Conservation (phyloP, 225 moss, liverwort and hornwort genomes). For the Polytrichum commune region DNA sequence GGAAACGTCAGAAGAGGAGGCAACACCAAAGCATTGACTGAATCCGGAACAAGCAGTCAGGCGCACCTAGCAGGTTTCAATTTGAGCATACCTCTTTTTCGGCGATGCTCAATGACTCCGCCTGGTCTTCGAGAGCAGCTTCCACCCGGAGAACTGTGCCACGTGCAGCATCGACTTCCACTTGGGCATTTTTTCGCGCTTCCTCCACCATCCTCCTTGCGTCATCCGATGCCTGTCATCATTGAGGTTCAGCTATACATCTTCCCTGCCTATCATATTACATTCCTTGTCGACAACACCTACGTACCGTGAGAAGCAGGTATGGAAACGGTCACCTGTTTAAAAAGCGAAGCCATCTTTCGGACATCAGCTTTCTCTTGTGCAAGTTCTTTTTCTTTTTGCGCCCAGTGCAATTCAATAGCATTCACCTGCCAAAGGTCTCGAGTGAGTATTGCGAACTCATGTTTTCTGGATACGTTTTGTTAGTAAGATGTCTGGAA, state of each 20-base stretch:
- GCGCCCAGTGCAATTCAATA: constrained; percentile 52
- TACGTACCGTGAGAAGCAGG: no score
- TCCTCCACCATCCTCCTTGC: constrained; percentile 70
- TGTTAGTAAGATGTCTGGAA: constrained; percentile 8
- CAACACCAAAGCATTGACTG: no score
- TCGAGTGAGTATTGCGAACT: constrained; percentile 8
- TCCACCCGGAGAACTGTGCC: constrained; percentile 56
- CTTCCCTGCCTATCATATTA: no score
- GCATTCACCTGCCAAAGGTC: constrained; percentile 53
- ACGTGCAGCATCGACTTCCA: constrained; percentile 58
- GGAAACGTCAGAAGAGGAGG: no score
- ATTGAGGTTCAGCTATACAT: constrained; percentile 18
- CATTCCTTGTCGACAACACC: no score
- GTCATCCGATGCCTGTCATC: constrained; percentile 65
- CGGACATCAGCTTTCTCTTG: constrained; percentile 62
- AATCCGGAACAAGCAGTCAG: no score
- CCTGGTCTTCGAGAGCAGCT: constrained; percentile 65
- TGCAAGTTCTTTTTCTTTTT: constrained; percentile 63
- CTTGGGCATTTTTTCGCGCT: constrained; percentile 46
- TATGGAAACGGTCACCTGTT: constrained; percentile 37
- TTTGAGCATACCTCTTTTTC: constrained; percentile 41
- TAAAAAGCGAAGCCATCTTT: constrained; percentile 56
- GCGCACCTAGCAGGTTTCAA: no score
- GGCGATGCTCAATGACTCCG: constrained; percentile 43
- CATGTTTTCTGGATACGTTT: constrained; percentile 6